Evolutionary conservation across 345 rosid genomes (phyloP).

Genomic region (Pelargonium nanum): DNA sequence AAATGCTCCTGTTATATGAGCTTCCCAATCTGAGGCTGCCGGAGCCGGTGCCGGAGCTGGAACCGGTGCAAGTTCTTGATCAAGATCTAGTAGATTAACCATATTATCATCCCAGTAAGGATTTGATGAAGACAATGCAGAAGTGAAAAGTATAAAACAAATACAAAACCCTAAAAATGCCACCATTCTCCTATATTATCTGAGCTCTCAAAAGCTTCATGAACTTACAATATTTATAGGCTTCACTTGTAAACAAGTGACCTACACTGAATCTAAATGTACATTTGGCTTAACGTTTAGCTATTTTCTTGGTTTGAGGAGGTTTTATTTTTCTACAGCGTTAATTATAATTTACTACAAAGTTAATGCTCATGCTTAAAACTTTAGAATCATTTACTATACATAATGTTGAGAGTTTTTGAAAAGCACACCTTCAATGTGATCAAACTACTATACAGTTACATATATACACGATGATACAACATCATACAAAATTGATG

Average conservation of each 20-base stretch:
- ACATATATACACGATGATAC: too few species aligned
- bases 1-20: neutral
- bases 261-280: neutral
- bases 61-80: neutral
- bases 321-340: too few species aligned
- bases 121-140: neutral
- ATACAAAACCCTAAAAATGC: neutral
- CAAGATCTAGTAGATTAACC: neutral
- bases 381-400: too few species aligned
- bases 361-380: too few species aligned
- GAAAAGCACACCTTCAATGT: too few species aligned
- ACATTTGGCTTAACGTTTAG: too few species aligned
- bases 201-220: neutral
- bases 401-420: too few species aligned
- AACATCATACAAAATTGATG: too few species aligned
- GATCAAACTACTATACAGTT: too few species aligned
- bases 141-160: neutral
- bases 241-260: neutral
- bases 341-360: too few species aligned
- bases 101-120: neutral
- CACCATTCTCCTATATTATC: neutral
- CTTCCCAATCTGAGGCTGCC: neutral
- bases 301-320: too few species aligned
- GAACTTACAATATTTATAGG: neutral
- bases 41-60: neutral